Evolutionary conservation across 305 asterid genomes (phyloP).

Genomic region (Fraxinus albicans): DNA sequence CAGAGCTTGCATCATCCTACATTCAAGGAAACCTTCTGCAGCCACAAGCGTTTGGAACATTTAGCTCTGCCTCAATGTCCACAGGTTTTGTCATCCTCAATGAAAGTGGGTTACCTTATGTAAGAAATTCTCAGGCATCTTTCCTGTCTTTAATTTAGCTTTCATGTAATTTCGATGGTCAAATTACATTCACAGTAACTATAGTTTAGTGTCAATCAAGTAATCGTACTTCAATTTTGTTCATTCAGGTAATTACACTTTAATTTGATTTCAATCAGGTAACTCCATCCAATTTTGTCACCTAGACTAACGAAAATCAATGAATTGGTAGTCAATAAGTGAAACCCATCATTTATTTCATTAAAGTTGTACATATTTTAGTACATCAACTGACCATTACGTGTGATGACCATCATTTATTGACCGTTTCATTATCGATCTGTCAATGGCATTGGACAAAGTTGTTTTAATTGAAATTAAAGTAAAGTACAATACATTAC

Average conservation of each 20-base stretch:
- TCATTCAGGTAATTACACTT: not conserved
- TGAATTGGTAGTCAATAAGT: not conserved
- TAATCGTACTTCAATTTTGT: not conserved
- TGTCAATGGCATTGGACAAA: not conserved
- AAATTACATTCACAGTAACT: not conserved
- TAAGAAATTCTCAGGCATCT: constrained; percentile 35
- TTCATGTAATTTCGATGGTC: not conserved
- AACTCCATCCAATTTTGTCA: not conserved
- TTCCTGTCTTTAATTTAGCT: not conserved
- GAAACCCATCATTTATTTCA: not conserved
- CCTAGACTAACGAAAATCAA: not conserved
- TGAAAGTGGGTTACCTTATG: constrained; percentile 74
- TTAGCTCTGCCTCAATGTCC: constrained; percentile 78
- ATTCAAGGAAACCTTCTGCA: constrained; percentile 76
- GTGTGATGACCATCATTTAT: not conserved
- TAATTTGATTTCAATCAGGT: not conserved
- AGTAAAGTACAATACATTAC: not conserved
- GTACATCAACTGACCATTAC: not conserved
- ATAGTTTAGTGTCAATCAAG: not conserved
- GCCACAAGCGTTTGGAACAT: constrained; percentile 91
- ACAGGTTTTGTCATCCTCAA: constrained; percentile 74
- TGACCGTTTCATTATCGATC: not conserved
- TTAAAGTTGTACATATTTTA: not conserved
- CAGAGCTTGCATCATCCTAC: constrained; percentile 89
- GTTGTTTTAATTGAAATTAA: not conserved